A percentile compares a stretch with the other conserved stretches of the same genome.
These are phyloP conservation scores for Fagus sylvatica DNA, from an alignment of 306 rosid species.

Conservation along the genomic window DNA sequence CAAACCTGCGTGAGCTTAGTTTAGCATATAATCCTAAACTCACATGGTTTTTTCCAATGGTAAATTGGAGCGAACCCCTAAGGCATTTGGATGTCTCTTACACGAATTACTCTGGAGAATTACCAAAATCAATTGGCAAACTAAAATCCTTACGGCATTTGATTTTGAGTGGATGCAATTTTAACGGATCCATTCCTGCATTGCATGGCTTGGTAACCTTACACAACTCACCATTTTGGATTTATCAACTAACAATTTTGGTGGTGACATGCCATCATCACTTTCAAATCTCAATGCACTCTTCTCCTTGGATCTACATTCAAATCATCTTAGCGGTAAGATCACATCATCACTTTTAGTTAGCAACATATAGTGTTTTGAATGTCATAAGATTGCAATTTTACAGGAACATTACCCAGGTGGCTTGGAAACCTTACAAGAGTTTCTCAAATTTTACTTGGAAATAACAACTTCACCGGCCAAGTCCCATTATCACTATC, in stretches of 20 bases:
- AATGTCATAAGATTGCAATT: neutral
- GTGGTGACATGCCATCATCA: no score
- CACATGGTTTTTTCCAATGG: neutral
- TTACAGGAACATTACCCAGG: neutral
- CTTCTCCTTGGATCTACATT: no score
- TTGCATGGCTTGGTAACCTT: slow-evolving; percentile 2
- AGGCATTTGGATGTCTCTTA: neutral
- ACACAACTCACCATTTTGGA: neutral
- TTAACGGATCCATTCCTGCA: neutral
- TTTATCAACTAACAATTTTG: neutral
- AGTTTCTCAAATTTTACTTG: neutral
- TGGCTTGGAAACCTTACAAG: slow-evolving; percentile 24
- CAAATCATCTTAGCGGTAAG: no score
- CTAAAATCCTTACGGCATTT: neutral
- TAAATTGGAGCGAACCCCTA: slow-evolving; percentile 3
- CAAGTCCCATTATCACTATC: slow-evolving; percentile 11
- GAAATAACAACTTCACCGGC: neutral
- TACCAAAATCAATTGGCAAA: slow-evolving; percentile 4
- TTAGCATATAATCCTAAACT: neutral
- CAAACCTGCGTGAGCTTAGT: slow-evolving; percentile 2
- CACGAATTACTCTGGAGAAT: neutral
- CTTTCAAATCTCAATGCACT: no score
- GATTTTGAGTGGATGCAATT: neutral
- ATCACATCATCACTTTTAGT: no score
- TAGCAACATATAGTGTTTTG: no score